Evolutionary conservation across 2,329 filamentous ascomycete genomes (phyloP), one percentile per base, ranked within the genome.

Genomic region (Aspergillus tanneri): DNA sequence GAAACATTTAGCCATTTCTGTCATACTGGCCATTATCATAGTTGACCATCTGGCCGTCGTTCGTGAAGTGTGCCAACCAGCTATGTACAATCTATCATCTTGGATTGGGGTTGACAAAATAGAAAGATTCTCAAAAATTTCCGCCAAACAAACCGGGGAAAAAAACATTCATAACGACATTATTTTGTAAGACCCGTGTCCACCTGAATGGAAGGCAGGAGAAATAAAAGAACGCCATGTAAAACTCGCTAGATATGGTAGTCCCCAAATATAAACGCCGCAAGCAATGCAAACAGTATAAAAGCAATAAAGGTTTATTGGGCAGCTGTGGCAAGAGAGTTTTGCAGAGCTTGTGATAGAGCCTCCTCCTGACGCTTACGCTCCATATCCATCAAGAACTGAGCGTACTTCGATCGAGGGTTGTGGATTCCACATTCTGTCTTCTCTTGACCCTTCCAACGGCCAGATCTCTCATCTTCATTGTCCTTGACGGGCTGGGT

Each of bases 391-490:
- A 80, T 78, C 47, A 95, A 74, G 72, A 87, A 96, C 72, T 91
- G 84, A 9, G 90, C 88, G 65, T 97, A 99, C 60, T 90, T 86
- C 49, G 89, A 95, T 71, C 91, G 86, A 73, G 93, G 95, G 79
- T 97, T 97, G 82, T 99, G 93, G 66, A 99, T 97, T 39, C 93
- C 93, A 71, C 93, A 99, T 77, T 99, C 93, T 12, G 90, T 95
- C 85, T 99, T 99, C 64, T 80, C 76, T 71, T 90, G 87, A 53
- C 93, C 93, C 81, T 96, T 96, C 93, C 93, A 99, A 59, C 93
- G 86, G 49, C 93, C 93, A 7, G 93, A 87, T 43, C 93, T 86
- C 82, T 99, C 93, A 64, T 97, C 93, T 74, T 99, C 93, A 57
- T 88, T 88, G 50, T 92, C 90, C 55, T 80, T 84, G 52, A 97